Evolutionary conservation across 75 land plant species (phyloP).

Genomic region (Sequoia sempervirens): DNA sequence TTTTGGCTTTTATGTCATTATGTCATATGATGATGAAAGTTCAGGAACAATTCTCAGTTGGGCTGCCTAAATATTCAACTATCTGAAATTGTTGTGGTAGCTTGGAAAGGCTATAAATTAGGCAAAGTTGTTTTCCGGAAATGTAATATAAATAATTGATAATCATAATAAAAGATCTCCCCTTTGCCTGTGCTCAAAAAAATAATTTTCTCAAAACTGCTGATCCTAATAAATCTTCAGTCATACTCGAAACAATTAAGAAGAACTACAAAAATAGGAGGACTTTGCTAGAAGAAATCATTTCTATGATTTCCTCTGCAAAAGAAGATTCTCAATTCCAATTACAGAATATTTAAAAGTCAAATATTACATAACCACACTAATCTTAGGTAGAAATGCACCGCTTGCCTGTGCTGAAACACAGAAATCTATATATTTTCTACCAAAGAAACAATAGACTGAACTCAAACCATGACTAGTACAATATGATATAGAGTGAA

Average conservation of each 20-base stretch:
- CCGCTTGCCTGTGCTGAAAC: neutral
- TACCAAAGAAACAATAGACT: neutral
- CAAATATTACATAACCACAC: neutral
- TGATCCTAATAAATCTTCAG: neutral
- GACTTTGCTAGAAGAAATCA: neutral
- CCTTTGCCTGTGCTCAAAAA: neutral
- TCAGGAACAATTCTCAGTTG: neutral
- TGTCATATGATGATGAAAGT: neutral
- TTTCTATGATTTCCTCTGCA: neutral
- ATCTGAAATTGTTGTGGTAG: neutral
- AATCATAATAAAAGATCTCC: neutral
- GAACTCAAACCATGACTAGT: slow-evolving; percentile 3
- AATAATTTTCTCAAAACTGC: neutral
- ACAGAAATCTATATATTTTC: neutral
- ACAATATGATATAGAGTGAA: neutral
- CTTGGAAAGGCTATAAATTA: neutral
- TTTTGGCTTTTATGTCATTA: neutral
- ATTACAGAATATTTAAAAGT: neutral
- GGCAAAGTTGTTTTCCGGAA: neutral
- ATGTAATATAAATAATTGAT: neutral
- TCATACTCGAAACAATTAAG: neutral
- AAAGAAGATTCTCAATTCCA: neutral
- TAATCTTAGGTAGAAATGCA: neutral
- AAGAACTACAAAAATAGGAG: neutral
- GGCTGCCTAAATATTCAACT: neutral